phyloP scores from a whole-genome alignment of 176 grass and related monocot species.

The Saccharum officinarum region DNA sequence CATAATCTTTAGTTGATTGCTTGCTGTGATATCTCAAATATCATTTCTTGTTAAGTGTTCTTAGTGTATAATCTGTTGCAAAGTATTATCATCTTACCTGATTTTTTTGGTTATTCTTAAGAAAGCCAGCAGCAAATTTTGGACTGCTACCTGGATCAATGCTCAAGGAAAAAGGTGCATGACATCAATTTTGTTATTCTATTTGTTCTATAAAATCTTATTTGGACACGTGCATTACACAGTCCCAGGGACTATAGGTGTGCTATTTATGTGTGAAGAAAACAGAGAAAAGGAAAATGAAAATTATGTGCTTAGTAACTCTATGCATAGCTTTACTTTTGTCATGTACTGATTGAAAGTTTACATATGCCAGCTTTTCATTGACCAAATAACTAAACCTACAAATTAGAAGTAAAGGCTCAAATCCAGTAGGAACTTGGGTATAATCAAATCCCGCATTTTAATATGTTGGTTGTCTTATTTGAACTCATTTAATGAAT shows the following conservation, averaged over 20 bases:
- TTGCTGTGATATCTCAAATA: neutral
- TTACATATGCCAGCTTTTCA: neutral
- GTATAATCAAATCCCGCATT: neutral
- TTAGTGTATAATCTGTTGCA: neutral
- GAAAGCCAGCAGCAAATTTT: conserved; percentile 11
- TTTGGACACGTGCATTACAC: neutral
- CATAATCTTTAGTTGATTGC: neutral
- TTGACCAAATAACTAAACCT: neutral
- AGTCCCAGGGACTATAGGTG: neutral
- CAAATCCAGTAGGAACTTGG: neutral
- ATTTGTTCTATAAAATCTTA: neutral
- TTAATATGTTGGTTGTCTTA: neutral
- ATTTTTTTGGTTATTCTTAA: neutral
- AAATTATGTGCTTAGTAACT: neutral
- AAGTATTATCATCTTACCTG: neutral
- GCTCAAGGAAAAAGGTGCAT: conserved; percentile 39
- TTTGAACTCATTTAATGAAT: neutral
- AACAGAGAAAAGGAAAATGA: neutral
- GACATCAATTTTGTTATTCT: neutral
- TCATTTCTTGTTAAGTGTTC: neutral
- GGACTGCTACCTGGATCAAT: conserved; percentile 26
- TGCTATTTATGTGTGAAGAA: neutral
- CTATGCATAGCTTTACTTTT: neutral
- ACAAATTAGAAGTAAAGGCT: neutral
- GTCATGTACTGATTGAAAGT: neutral